phyloP scores from a whole-genome alignment of 2,329 filamentous ascomycete species.

The Xylaria sp. region DNA sequence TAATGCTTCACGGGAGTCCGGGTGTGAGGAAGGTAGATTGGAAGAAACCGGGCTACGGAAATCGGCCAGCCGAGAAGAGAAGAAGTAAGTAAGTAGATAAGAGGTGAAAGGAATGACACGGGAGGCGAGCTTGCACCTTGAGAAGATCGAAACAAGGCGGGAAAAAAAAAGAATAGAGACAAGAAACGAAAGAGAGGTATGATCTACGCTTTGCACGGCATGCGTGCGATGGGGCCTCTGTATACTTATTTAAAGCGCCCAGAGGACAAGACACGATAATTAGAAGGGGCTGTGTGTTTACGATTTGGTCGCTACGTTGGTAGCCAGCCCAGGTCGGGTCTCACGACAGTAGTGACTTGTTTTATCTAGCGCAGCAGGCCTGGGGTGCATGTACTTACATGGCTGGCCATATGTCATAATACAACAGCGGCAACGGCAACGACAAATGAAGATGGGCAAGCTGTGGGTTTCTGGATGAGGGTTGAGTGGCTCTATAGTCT shows the following conservation, averaged over 20 bases:
- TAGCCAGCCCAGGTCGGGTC: background rate
- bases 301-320: background rate
- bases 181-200: conserved; percentile 27
- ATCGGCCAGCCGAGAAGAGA: conserved; percentile 32
- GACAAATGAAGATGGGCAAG: conserved; percentile 9
- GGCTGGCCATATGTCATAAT: background rate
- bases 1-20: background rate
- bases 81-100: background rate
- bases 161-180: conserved; percentile 5
- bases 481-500: conserved; percentile 5
- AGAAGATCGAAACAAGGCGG: conserved; percentile 24
- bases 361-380: conserved; percentile 12
- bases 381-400: background rate
- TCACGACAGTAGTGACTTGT: conserved; percentile 6
- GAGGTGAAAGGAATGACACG: conserved; percentile 15
- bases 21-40: background rate
- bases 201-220: conserved; percentile 10
- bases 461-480: background rate
- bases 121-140: conserved; percentile 27
- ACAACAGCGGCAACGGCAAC: too few species aligned
- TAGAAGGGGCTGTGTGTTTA: conserved; percentile 9
- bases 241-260: conserved; percentile 19
- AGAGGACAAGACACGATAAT: background rate
- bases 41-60: conserved; percentile 10
- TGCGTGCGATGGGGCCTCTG: conserved; percentile 5